Percentiles rank a stretch among this genome's conserved stretches.
phyloP scores from a whole-genome alignment of 768 basidiomycete species.

The Sarcodon sp. region DNA sequence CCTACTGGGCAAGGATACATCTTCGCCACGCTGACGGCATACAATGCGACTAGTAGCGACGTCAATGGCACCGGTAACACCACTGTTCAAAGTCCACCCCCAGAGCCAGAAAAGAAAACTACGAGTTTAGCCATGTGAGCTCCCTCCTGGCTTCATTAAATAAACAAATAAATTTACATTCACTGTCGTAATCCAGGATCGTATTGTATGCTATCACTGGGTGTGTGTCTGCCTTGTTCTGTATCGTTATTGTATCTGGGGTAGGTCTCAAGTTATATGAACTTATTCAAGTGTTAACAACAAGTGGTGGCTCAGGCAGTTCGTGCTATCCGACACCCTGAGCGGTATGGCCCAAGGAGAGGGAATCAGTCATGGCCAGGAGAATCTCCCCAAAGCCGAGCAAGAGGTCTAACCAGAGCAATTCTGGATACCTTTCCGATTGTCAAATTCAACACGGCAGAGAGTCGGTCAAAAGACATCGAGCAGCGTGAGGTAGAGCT shows the following conservation, averaged over 20 bases:
- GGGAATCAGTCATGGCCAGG: constrained; percentile 15
- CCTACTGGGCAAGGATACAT: constrained; percentile 46
- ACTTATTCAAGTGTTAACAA: not conserved
- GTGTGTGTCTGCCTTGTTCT: constrained; percentile 76
- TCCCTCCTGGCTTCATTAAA: not conserved
- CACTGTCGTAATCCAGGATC: constrained; percentile 35
- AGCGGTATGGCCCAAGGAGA: constrained; percentile 74
- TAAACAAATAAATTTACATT: constrained; percentile 2
- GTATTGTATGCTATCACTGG: constrained; percentile 82
- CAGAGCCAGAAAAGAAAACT: constrained; percentile 4
- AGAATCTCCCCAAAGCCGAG: constrained; percentile 46
- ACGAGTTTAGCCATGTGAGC: constrained; percentile 59
- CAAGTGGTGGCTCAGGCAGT: constrained; percentile 37
- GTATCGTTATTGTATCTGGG: constrained; percentile 75
- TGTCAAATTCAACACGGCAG: constrained; percentile 52
- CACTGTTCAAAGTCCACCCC: not conserved
- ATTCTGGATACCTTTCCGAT: constrained; percentile 94
- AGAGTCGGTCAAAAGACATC: constrained; percentile 17
- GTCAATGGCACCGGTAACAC: constrained; percentile 13
- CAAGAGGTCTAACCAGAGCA: constrained; percentile 79
- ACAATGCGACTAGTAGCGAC: constrained; percentile 38
- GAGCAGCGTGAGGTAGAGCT: constrained; percentile 2
- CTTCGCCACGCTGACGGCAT: constrained; percentile 54
- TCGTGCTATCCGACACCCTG: constrained; percentile 76
- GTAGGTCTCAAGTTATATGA: constrained; percentile 27